These are phyloP conservation scores for Russula sp. DNA, from an alignment of 768 basidiomycete species.

Conservation along the genomic window DNA sequence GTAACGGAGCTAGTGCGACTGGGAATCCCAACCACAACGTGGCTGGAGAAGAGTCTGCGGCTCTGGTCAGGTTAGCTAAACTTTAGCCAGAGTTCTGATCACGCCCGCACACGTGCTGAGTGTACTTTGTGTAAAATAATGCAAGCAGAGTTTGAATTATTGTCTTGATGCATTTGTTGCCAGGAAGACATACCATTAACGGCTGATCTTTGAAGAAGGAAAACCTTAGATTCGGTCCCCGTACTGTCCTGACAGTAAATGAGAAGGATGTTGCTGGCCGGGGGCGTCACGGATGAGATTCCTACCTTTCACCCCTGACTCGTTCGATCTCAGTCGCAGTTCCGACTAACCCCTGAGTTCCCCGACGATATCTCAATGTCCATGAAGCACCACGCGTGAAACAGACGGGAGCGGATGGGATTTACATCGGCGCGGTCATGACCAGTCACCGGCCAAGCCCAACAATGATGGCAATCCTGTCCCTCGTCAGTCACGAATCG, in stretches of 20 bases:
- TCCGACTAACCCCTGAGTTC: not conserved
- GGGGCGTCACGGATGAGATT: not conserved
- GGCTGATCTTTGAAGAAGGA: not conserved
- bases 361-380: not conserved
- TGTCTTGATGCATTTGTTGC: not conserved
- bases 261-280: not conserved
- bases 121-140: not conserved
- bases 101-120: not conserved
- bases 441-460: not conserved
- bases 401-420: not conserved
- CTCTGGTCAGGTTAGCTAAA: slow-evolving; percentile 43
- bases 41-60: slow-evolving; percentile 49
- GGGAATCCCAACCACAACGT: slow-evolving; percentile 40
- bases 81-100: slow-evolving; percentile 11
- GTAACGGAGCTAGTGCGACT: slow-evolving; percentile 43
- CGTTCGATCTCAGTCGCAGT: no score
- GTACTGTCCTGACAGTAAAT: not conserved
- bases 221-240: not conserved
- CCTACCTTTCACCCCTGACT: not conserved
- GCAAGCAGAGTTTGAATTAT: not conserved
- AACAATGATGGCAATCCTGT: not conserved
- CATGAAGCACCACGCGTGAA: not conserved
- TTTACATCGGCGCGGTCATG: not conserved
- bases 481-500: not conserved
- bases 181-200: not conserved